Percentiles rank a stretch among this genome's conserved stretches.
Evolutionary conservation across 2,329 filamentous ascomycete species (phyloP).

Genomic region (Aspergillus versicolor): DNA sequence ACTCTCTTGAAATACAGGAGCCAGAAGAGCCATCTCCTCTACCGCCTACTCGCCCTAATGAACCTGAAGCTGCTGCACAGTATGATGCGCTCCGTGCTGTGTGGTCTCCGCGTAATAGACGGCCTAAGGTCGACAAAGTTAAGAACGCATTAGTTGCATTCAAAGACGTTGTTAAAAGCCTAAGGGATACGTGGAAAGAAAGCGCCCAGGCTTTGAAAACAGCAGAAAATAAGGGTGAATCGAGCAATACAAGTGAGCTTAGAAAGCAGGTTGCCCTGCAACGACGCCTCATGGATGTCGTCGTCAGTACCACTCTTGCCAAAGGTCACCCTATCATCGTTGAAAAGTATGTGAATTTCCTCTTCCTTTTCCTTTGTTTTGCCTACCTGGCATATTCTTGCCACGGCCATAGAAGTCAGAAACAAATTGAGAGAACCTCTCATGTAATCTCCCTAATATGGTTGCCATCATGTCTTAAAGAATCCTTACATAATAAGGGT

Average conservation of each 20-base stretch:
- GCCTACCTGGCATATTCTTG: slow-evolving; percentile 25
- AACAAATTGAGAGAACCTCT: slow-evolving; percentile 35
- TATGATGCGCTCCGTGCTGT: slow-evolving; percentile 63
- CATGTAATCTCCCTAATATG: slow-evolving; percentile 36
- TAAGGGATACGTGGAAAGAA: slow-evolving; percentile 62
- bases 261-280: slow-evolving; percentile 59
- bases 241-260: slow-evolving; percentile 53
- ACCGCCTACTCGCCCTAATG: slow-evolving; percentile 51
- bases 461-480: slow-evolving; percentile 23
- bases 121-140: slow-evolving; percentile 52
- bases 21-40: slow-evolving; percentile 57
- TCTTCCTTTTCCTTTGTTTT: slow-evolving; percentile 19
- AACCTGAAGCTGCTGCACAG: slow-evolving; percentile 52
- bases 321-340: slow-evolving; percentile 48
- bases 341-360: slow-evolving; percentile 48
- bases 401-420: slow-evolving; percentile 35
- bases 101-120: slow-evolving; percentile 57
- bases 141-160: slow-evolving; percentile 56
- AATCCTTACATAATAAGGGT: slow-evolving; percentile 31
- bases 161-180: slow-evolving; percentile 59
- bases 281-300: slow-evolving; percentile 57
- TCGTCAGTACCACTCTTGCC: slow-evolving; percentile 43
- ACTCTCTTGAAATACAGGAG: slow-evolving; percentile 52
- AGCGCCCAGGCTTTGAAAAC: slow-evolving; percentile 56
- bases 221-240: slow-evolving; percentile 58